These are phyloP conservation scores for Venturia oleaginea DNA, from an alignment of 2,329 filamentous ascomycete species.

Conservation along the genomic window DNA sequence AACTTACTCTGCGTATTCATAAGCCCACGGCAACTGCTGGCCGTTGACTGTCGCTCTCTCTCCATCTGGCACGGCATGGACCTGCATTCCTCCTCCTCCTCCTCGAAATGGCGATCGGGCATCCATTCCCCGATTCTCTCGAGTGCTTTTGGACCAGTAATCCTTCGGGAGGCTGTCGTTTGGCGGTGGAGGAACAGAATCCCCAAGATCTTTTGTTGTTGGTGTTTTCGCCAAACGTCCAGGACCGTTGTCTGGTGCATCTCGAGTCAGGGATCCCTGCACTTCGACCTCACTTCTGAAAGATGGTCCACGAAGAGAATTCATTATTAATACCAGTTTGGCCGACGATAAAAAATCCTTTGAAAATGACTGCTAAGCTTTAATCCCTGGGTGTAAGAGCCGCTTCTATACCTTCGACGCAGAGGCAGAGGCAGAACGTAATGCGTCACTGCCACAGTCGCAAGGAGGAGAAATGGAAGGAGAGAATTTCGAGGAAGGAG, in stretches of 20 bases:
- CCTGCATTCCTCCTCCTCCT: constrained; percentile 45
- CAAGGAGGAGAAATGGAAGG: background rate
- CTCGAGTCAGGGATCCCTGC: background rate
- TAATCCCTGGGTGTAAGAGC: background rate
- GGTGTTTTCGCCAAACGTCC: constrained; percentile 5
- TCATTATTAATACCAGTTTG: background rate
- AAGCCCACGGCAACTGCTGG: constrained; percentile 53
- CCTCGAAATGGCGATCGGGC: constrained; percentile 2
- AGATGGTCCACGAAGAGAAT: background rate
- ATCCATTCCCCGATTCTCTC: background rate
- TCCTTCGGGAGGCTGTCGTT: background rate
- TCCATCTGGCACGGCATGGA: constrained; percentile 54
- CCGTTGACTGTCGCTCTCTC: constrained; percentile 52
- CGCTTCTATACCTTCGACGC: background rate
- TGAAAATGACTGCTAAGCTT: background rate
- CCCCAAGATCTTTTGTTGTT: background rate
- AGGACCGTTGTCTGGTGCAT: background rate
- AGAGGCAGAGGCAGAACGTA: background rate
- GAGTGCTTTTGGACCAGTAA: background rate
- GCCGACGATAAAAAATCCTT: background rate
- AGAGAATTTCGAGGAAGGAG: background rate
- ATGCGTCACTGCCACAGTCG: background rate
- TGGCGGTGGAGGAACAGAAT: background rate
- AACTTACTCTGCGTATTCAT: constrained; percentile 52
- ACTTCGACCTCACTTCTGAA: background rate